Evolutionary conservation across 257 asterid species (phyloP), one percentile per base, ranked within the genome.

Genomic region (Ophiorrhiza pumila): DNA sequence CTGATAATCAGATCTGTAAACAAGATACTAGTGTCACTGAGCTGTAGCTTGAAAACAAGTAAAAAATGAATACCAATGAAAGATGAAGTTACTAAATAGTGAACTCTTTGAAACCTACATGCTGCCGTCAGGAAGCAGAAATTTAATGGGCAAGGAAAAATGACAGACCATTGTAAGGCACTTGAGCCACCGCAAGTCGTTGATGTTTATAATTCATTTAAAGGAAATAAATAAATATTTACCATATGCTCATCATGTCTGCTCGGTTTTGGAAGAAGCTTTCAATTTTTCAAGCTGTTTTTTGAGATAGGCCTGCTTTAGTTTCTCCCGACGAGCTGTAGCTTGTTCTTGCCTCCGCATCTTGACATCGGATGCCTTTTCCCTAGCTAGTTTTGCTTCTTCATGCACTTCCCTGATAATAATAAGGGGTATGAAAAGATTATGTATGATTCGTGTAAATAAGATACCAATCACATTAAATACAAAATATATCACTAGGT

Each of bases 331-430:
- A 71, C 89, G 88, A 55, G 91, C 85, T 75, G 98, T 88, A 73
- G 78, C 86, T 80, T 92, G 95, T 73, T 90, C 98, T 83, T 92
- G 92, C 82, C 98, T 88, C 64, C 95, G 86, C 74, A 80, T 65
- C 84, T 95, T 95, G 50, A 90, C 85, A 60, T 92, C 97, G 4
- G 97, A 88, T 57, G 81, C 91, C 74, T 90, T 89, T 82, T 92
- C 98, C 87, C 98, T 88, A 37, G 97, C 99, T 78, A 92, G 79
- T 77, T 77, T 92, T 77, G 89, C 98, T 82, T 95, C 98, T 81
- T 92, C 92, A 62, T 95, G 98, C 83, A 95, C 92, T 83, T 95
- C 97, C 99, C 96, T 94, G 89, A 79, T 25, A 6, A 73, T 13
- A 68, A 75, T 25, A 49, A 23, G 45, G 68, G 39, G 46, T 12